A percentile compares a stretch with the other conserved stretches of the same genome.
These are phyloP conservation scores for Sphagnum fallax DNA, from an alignment of 228 moss, liverwort and hornwort genomes.

Conservation along the genomic window DNA sequence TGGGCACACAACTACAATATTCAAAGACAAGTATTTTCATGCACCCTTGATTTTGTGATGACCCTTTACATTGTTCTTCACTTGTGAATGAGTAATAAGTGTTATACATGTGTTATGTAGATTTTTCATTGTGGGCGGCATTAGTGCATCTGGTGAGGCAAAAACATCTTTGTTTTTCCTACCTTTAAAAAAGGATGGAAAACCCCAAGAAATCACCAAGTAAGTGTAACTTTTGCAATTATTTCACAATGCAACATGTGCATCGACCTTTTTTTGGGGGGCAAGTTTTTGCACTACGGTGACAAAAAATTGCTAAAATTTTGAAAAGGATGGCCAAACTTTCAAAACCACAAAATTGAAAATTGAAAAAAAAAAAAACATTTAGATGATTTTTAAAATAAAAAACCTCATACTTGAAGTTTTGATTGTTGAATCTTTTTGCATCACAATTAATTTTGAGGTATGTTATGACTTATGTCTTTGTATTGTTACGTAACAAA, in stretches of 20 bases:
- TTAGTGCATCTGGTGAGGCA: slow-evolving; percentile 19
- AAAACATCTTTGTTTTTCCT: slow-evolving; percentile 39
- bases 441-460: too few relatives aligned
- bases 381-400: not conserved
- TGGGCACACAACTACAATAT: slow-evolving; percentile 36
- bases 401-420: too few relatives aligned
- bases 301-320: not conserved
- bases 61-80: too few relatives aligned
- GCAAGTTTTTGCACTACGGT: too few relatives aligned
- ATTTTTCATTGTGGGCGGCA: slow-evolving; percentile 50
- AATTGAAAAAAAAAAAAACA: not conserved
- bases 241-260: not conserved
- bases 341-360: not conserved
- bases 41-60: not conserved
- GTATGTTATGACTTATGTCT: too few relatives aligned
- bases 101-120: slow-evolving; percentile 5
- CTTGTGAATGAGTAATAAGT: too few relatives aligned
- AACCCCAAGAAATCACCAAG: slow-evolving; percentile 44
- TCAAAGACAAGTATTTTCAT: slow-evolving; percentile 29
- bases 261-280: too few relatives aligned
- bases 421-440: too few relatives aligned
- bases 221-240: slow-evolving; percentile 1
- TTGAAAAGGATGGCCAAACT: not conserved
- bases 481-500: too few relatives aligned
- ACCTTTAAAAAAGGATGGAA: slow-evolving; percentile 24